phyloP scores from a whole-genome alignment of 2,329 filamentous ascomycete species.

The Fusarium setosum region DNA sequence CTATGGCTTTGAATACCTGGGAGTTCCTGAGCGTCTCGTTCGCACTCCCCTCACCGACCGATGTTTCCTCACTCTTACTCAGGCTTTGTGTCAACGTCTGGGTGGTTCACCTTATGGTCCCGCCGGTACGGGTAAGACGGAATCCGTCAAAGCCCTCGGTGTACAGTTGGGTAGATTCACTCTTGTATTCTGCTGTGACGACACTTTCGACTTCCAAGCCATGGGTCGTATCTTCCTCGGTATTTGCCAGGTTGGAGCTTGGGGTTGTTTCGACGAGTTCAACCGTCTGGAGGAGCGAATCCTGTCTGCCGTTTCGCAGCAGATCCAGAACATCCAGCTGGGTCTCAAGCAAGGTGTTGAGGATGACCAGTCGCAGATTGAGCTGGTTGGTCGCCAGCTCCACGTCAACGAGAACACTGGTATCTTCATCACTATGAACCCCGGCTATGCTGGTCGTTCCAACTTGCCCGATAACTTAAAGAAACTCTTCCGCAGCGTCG shows the following conservation, averaged over 20 bases:
- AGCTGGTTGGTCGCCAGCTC: slow-evolving; percentile 91
- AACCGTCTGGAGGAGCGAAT: slow-evolving; percentile 99
- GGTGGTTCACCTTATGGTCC: slow-evolving; percentile 98
- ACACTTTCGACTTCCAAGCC: slow-evolving; percentile 99
- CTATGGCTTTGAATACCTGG: slow-evolving; percentile 98
- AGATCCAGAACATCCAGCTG: slow-evolving; percentile 99
- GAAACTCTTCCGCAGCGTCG: slow-evolving; percentile 98
- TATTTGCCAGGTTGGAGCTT: slow-evolving; percentile 98
- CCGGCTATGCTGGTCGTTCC: slow-evolving; percentile 96
- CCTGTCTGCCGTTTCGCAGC: slow-evolving; percentile 96
- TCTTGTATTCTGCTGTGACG: slow-evolving; percentile 98
- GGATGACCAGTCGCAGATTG: slow-evolving; percentile 89
- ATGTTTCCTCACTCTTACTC: slow-evolving; percentile 97
- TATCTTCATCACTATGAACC: slow-evolving; percentile 99
- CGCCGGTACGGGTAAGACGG: slow-evolving; percentile 97
- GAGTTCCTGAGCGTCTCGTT: slow-evolving; percentile 95
- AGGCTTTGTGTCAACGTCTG: slow-evolving; percentile 92
- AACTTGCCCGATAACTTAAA: slow-evolving; percentile 99
- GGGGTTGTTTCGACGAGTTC: slow-evolving; percentile 99
- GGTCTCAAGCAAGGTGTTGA: slow-evolving; percentile 87
- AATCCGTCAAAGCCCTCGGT: slow-evolving; percentile 98
- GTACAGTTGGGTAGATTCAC: slow-evolving; percentile 97
- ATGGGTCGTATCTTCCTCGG: slow-evolving; percentile 99
- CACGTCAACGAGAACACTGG: slow-evolving; percentile 93
- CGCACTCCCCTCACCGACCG: slow-evolving; percentile 96